phyloP scores from a whole-genome alignment of 192 early-diverging fungal species.

The Gamsiella multidivaricata region DNA sequence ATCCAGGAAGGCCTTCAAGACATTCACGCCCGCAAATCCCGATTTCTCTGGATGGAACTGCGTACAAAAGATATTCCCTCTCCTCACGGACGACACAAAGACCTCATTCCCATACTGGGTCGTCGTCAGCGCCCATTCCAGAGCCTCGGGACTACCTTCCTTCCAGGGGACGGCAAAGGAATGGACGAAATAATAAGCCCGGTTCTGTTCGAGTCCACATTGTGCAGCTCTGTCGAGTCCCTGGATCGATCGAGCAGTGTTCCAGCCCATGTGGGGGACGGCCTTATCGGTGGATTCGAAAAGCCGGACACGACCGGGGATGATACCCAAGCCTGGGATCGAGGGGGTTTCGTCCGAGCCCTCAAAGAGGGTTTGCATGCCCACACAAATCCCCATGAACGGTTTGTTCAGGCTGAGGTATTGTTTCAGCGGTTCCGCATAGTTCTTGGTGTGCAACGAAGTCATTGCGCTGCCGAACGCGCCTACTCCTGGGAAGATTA shows the following conservation, averaged over 20 bases:
- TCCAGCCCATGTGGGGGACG: constrained; percentile 99
- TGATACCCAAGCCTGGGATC: constrained; percentile 84
- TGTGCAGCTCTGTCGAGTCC: constrained; percentile 17
- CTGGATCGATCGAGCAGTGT: constrained; percentile 67
- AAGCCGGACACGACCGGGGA: constrained; percentile 73
- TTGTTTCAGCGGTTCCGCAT: constrained; percentile 80
- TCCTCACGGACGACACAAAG: constrained; percentile 86
- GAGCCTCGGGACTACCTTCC: constrained; percentile 51
- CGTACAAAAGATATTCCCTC: constrained; percentile 92
- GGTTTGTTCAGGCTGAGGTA: constrained; percentile 90
- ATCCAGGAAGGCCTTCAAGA: constrained; percentile 85
- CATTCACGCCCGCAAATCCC: constrained; percentile 86
- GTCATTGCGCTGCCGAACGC: constrained; percentile 95
- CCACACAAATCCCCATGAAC: constrained; percentile 99
- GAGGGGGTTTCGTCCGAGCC: constrained; percentile 90
- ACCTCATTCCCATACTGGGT: constrained; percentile 91
- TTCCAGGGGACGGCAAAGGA: constrained; percentile 87
- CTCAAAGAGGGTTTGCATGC: constrained; percentile 94
- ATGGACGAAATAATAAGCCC: constrained; percentile 97
- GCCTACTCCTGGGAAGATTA: constrained; percentile 99
- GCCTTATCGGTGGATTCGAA: constrained; percentile 81
- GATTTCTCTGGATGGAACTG: constrained; percentile 99
- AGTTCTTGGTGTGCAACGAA: constrained; percentile 77
- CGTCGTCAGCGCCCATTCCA: constrained; percentile 81
- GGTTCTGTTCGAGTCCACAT: constrained; percentile 37